Conservation (phyloP, 176 grass and related monocot genomes). For the Themeda triandra region DNA sequence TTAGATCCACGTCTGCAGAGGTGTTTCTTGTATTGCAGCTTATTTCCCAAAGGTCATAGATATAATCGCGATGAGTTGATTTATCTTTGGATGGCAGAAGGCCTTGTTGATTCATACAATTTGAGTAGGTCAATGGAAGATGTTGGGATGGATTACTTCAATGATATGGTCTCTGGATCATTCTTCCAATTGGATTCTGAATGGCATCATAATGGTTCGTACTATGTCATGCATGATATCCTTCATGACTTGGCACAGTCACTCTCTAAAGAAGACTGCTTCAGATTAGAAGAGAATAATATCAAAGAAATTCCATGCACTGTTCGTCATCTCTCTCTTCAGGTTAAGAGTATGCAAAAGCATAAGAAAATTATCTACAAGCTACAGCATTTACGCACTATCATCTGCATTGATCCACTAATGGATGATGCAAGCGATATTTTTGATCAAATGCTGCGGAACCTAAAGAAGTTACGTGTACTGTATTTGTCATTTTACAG, state of each 20-base stretch:
- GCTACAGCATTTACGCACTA: background rate
- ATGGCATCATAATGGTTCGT: accelerated
- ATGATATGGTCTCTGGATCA: background rate
- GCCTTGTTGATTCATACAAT: background rate
- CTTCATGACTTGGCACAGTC: conserved; percentile 3
- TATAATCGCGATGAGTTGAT: background rate
- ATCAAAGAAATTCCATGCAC: background rate
- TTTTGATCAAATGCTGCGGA: background rate
- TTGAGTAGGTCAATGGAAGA: background rate
- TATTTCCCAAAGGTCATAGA: background rate
- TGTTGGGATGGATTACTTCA: background rate
- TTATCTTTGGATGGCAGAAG: background rate
- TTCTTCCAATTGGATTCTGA: background rate
- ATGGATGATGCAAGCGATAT: background rate
- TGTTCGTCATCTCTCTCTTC: background rate
- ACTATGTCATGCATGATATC: background rate
- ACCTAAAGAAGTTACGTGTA: conserved; percentile 14
- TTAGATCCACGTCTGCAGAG: conserved; percentile 3
- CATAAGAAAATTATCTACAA: background rate
- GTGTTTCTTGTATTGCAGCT: background rate
- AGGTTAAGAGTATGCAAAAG: background rate
- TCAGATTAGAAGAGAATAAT: conserved; percentile 8
- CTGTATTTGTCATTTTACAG: conserved; percentile 16
- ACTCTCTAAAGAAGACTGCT: conserved; percentile 12
- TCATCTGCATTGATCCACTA: conserved; percentile 14